Evolutionary conservation across 805 yeast genomes (phyloP).

Genomic region (Cyberlindnera americana): DNA sequence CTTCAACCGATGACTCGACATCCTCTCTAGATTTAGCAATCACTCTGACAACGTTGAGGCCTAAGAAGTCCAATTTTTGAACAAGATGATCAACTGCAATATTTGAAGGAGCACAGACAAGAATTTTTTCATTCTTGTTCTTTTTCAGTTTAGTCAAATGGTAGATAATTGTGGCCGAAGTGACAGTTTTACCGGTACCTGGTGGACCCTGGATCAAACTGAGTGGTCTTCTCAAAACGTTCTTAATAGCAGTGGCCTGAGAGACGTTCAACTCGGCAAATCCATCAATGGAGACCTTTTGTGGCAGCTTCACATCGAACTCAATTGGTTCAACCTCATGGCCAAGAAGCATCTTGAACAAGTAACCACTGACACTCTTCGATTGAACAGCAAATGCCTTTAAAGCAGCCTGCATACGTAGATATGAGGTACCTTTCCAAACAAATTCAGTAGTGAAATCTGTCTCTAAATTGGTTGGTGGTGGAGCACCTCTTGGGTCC

Average conservation of each 20-base stretch:
- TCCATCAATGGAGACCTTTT: slow-evolving; percentile 58
- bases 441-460: slow-evolving; percentile 83
- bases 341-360: slow-evolving; percentile 78
- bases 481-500: slow-evolving; percentile 38
- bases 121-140: slow-evolving; percentile 50
- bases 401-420: slow-evolving; percentile 80
- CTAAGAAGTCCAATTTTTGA: slow-evolving; percentile 61
- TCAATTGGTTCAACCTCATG: slow-evolving; percentile 65
- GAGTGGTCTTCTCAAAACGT: slow-evolving; percentile 66
- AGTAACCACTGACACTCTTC: slow-evolving; percentile 64
- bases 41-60: slow-evolving; percentile 73
- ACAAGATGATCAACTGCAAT: slow-evolving; percentile 94
- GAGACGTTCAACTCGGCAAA: slow-evolving; percentile 70
- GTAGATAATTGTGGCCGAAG: slow-evolving; percentile 83
- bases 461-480: slow-evolving; percentile 56
- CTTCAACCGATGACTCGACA: slow-evolving; percentile 59
- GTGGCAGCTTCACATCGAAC: slow-evolving; percentile 61
- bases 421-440: slow-evolving; percentile 84
- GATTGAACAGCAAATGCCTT: slow-evolving; percentile 65
- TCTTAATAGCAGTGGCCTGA: slow-evolving; percentile 71
- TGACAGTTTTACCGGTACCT: slow-evolving; percentile 93
- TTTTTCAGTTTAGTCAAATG: slow-evolving; percentile 60
- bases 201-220: slow-evolving; percentile 94
- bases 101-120: slow-evolving; percentile 94
- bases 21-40: slow-evolving; percentile 79